Percentiles rank a stretch among this genome's conserved stretches.
Evolutionary conservation across 2,329 filamentous ascomycete species (phyloP).

Genomic region (Tolypocladium ovalisporum): DNA sequence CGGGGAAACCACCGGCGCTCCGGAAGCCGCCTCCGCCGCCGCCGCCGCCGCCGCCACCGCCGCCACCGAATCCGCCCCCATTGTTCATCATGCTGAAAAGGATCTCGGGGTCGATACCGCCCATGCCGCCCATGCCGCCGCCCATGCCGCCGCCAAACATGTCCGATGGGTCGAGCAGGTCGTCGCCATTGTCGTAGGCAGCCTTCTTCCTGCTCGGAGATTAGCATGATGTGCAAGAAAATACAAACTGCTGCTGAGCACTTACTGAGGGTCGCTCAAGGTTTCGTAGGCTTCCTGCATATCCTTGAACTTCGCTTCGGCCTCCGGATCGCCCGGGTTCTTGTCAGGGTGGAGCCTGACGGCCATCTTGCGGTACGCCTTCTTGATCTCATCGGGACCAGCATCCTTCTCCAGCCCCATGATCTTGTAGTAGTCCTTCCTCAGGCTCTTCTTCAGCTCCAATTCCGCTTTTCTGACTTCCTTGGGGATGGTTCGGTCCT

Average conservation of each 20-base stretch:
- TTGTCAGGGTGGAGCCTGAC: conserved; percentile 96
- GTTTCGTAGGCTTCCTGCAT: conserved; percentile 96
- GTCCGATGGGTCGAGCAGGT: conserved; percentile 78
- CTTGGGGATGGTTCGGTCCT: conserved; percentile 68
- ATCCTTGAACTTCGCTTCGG: conserved; percentile 93
- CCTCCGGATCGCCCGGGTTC: conserved; percentile 76
- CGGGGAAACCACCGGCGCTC: conserved; percentile 38
- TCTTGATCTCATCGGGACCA: conserved; percentile 79
- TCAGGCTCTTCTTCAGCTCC: conserved; percentile 92
- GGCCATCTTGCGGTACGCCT: conserved; percentile 89
- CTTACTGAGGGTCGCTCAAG: conserved; percentile 84
- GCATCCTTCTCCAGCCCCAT: conserved; percentile 80
- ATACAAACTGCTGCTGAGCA: conserved; percentile 12
- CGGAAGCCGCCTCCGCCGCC: conserved; percentile 38
- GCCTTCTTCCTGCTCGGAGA: conserved; percentile 58
- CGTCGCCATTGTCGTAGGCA: conserved; percentile 84
- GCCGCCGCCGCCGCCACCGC: too few relatives aligned
- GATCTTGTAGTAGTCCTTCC: conserved; percentile 99
- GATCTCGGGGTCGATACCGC: conserved; percentile 65
- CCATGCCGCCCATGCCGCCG: conserved; percentile 54
- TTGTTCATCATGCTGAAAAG: conserved; percentile 75
- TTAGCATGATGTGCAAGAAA: conserved; percentile 20
- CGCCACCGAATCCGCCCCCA: conserved; percentile 26
- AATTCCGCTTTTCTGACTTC: conserved; percentile 86
- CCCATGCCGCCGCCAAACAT: conserved; percentile 66